These are phyloP conservation scores for Silene uniflora DNA, from an alignment of 148 eudicot species.

Conservation along the genomic window DNA sequence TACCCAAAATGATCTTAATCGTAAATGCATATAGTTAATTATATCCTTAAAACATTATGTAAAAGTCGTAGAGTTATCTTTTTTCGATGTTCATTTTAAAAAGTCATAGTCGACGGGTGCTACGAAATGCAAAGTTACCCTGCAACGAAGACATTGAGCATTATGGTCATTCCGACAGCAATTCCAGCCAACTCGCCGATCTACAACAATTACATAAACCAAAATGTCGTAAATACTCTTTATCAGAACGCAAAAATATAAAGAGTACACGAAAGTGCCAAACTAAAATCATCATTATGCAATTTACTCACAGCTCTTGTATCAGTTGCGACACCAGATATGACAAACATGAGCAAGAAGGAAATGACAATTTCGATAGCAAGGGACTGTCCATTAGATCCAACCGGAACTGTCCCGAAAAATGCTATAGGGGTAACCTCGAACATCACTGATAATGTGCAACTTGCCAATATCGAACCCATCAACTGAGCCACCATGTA, in stretches of 20 bases:
- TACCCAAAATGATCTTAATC: background rate
- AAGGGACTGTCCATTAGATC: conserved; percentile 55
- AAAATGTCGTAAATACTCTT: background rate
- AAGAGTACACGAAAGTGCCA: background rate
- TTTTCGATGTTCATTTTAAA: too few species aligned
- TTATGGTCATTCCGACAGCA: conserved; percentile 74
- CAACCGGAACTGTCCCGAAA: conserved; percentile 72
- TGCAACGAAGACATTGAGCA: conserved; percentile 66
- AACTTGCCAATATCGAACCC: conserved; percentile 73
- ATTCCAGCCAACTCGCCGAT: conserved; percentile 60
- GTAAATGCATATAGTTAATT: too few species aligned
- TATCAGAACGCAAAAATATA: too few species aligned
- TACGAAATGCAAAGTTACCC: conserved; percentile 35
- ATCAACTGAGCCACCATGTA: conserved; percentile 56
- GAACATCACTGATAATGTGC: conserved; percentile 49
- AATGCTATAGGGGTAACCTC: conserved; percentile 48
- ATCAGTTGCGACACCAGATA: conserved; percentile 74
- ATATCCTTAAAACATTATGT: too few species aligned
- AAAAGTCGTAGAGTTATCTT: too few species aligned
- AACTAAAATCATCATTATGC: background rate
- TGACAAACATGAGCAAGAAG: conserved; percentile 74
- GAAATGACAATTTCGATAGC: conserved; percentile 63
- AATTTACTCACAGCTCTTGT: conserved; percentile 51
- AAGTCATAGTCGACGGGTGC: too few species aligned
- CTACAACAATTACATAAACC: conserved; percentile 26